A percentile compares a stretch with the other conserved stretches of the same genome.
Evolutionary conservation across 2,329 filamentous ascomycete genomes (phyloP).

Genomic region (Purpureocillium takamizusanense): DNA sequence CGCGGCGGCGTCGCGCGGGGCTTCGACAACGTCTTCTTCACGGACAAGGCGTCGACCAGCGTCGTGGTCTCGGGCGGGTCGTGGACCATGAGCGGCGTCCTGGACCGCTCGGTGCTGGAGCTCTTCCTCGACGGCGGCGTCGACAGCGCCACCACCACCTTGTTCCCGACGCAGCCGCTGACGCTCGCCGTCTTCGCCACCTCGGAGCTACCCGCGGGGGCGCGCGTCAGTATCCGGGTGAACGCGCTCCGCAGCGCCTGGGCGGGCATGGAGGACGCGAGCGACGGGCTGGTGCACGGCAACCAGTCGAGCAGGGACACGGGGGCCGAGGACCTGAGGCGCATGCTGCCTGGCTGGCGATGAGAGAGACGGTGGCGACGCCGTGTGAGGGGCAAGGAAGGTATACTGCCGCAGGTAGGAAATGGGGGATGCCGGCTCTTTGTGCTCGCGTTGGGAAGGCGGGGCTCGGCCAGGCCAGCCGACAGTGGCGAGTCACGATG

Average conservation of each 20-base stretch:
- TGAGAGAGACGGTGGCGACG: no score
- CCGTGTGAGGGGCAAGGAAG: no score
- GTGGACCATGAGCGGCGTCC: constrained; percentile 21
- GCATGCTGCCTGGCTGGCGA: no score
- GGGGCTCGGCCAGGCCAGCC: no score
- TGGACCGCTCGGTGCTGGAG: constrained; percentile 25
- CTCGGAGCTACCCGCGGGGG: constrained; percentile 9
- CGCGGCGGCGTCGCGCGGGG: constrained; percentile 13
- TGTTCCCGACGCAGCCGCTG: constrained; percentile 18
- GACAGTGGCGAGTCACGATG: no score
- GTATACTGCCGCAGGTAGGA: no score
- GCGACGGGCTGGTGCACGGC: constrained; percentile 1
- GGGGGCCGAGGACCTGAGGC: constrained; percentile 1
- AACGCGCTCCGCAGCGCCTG: constrained; percentile 17
- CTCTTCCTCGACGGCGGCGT: constrained; percentile 23
- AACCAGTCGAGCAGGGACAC: constrained; percentile 2
- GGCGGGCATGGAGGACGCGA: constrained; percentile 3
- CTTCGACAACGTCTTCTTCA: constrained; percentile 22
- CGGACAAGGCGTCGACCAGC: constrained; percentile 18
- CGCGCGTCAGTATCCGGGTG: constrained; percentile 13
- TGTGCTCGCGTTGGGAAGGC: no score
- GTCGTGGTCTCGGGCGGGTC: constrained; percentile 8
- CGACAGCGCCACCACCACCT: constrained; percentile 21
- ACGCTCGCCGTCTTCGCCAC: constrained; percentile 12
- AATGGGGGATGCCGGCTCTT: no score